Conservation (phyloP, 495 filamentous ascomycete genomes). For the Aspergillus cristatus region DNA sequence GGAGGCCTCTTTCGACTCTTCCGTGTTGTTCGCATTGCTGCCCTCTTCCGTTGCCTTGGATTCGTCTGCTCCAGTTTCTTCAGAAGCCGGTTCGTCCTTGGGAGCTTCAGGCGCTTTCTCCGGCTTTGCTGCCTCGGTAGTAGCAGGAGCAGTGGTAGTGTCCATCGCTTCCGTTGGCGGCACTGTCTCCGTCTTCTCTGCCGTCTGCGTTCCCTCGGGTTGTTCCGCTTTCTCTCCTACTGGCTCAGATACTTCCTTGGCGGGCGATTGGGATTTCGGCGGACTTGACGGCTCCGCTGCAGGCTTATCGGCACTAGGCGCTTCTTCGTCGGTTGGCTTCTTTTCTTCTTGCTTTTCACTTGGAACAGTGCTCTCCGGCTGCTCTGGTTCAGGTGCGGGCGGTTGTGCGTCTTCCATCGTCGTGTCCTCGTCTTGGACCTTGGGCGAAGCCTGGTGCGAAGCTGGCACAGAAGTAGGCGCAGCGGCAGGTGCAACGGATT, state of each 20-base stretch:
- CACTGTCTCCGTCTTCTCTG: conserved; percentile 5
- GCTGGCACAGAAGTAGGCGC: conserved; percentile 1
- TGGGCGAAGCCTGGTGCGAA: conserved; percentile 35
- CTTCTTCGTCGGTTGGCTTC: conserved; percentile 14
- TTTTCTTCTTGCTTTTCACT: conserved; percentile 9
- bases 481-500: conserved; percentile 17
- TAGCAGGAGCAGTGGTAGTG: neutral
- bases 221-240: conserved; percentile 5
- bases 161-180: conserved; percentile 5
- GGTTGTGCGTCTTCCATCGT: conserved; percentile 52
- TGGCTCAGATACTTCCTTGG: conserved; percentile 13
- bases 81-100: conserved; percentile 10
- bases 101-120: conserved; percentile 12
- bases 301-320: conserved; percentile 12
- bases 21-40: conserved; percentile 2
- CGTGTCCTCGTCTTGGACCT: conserved; percentile 51
- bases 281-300: conserved; percentile 14
- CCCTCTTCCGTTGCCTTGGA: too few species aligned
- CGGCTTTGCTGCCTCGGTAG: neutral
- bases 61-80: conserved; percentile 8
- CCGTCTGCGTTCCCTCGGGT: conserved; percentile 8
- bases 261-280: conserved; percentile 9
- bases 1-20: conserved; percentile 14
- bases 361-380: conserved; percentile 9
- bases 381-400: conserved; percentile 15